phyloP scores from a whole-genome alignment of 805 yeast genomes.

The Barnettozyma siamensis region DNA sequence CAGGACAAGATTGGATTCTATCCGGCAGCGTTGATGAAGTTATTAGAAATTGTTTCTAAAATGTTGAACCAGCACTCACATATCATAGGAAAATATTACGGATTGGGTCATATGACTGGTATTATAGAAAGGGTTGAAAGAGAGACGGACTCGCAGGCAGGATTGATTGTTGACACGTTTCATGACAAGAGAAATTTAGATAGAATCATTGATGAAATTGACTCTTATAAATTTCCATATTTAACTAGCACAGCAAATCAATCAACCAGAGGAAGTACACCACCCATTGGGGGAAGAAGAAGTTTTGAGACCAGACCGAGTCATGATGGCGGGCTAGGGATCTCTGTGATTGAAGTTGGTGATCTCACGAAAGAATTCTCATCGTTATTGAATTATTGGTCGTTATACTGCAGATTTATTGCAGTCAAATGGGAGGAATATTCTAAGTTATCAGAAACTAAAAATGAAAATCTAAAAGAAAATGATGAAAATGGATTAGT shows the following conservation, averaged over 20 bases:
- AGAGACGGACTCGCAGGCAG: constrained; percentile 92
- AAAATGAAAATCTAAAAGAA: constrained; percentile 3
- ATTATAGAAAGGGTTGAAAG: constrained; percentile 72
- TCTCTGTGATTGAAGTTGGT: constrained; percentile 61
- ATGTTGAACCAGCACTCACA: constrained; percentile 84
- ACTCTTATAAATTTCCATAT: constrained; percentile 47
- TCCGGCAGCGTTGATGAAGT: constrained; percentile 54
- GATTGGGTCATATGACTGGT: constrained; percentile 49
- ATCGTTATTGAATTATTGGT: constrained; percentile 80
- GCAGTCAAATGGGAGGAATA: constrained; percentile 60
- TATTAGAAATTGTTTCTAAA: constrained; percentile 79
- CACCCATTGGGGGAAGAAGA: constrained; percentile 11
- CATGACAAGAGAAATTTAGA: constrained; percentile 65
- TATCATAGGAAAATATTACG: constrained; percentile 71
- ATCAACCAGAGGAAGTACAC: constrained; percentile 3
- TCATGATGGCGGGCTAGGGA: constrained; percentile 29
- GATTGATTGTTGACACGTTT: constrained; percentile 80
- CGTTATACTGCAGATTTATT: constrained; percentile 68
- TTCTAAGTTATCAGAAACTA: constrained; percentile 10
- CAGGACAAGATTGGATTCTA: constrained; percentile 44
- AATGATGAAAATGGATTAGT: constrained; percentile 24
- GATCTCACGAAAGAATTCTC: constrained; percentile 65
- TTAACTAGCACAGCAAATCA: constrained; percentile 13
- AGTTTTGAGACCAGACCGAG: constrained; percentile 28
- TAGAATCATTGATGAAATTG: constrained; percentile 48